Evolutionary conservation across 2,329 filamentous ascomycete species (phyloP).

Genomic region (Immersiporthe knoxdaviesiana): DNA sequence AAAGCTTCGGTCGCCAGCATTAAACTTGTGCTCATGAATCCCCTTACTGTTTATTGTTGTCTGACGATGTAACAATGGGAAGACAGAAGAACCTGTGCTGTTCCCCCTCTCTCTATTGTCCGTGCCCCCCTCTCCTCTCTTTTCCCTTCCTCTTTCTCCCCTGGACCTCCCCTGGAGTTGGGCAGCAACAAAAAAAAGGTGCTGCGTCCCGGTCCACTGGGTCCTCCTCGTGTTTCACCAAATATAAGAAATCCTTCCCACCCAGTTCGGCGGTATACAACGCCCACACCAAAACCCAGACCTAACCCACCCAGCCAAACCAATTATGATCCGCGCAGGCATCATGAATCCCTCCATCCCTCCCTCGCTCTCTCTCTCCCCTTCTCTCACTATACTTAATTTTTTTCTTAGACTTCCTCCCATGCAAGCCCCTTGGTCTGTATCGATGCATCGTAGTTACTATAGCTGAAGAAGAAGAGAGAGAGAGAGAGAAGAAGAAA

Average conservation of each 20-base stretch:
- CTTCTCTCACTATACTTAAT: too few relatives aligned
- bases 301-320: background rate
- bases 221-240: conserved; percentile 1
- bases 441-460: background rate
- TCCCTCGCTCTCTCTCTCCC: background rate
- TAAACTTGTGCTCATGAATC: too few relatives aligned
- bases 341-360: background rate
- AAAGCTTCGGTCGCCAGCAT: too few relatives aligned
- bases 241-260: background rate
- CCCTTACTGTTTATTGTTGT: too few relatives aligned
- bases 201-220: background rate
- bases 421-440: too few relatives aligned
- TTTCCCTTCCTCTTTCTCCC: background rate
- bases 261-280: background rate
- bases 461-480: background rate
- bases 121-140: too few relatives aligned
- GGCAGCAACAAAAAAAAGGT: background rate
- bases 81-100: too few relatives aligned
- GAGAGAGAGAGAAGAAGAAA: too few relatives aligned
- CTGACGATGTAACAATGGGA: too few relatives aligned
- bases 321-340: conserved; percentile 4
- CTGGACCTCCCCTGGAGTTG: background rate
- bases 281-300: background rate
- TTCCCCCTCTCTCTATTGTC: too few relatives aligned
- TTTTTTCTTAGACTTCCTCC: too few relatives aligned